Percentiles rank a stretch among this genome's conserved stretches.
phyloP scores from a whole-genome alignment of 1,284 basidiomycete genomes.

The Ganoderma boninense region DNA sequence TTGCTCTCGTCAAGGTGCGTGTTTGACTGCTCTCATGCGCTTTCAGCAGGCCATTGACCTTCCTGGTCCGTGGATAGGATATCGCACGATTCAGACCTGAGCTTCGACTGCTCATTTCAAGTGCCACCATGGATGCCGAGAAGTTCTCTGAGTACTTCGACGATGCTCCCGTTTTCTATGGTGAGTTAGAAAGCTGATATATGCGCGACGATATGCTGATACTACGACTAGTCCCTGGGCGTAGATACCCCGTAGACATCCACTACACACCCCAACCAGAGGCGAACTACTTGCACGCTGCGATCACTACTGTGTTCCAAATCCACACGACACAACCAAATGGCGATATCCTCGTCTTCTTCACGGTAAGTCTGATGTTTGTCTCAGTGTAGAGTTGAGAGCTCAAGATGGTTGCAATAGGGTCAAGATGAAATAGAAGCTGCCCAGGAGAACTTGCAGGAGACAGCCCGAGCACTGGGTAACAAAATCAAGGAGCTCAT shows the following conservation, averaged over 20 bases:
- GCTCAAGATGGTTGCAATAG: slow-evolving; percentile 45
- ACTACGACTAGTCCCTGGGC: slow-evolving; percentile 83
- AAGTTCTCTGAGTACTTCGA: slow-evolving; percentile 98
- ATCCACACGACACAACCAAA: slow-evolving; percentile 98
- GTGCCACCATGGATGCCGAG: slow-evolving; percentile 96
- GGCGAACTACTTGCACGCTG: slow-evolving; percentile 98
- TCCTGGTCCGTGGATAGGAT: slow-evolving; percentile 63
- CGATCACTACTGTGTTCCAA: slow-evolving; percentile 98
- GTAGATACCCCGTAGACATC: slow-evolving; percentile 97
- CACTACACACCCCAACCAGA: slow-evolving; percentile 98
- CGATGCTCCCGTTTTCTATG: slow-evolving; percentile 91
- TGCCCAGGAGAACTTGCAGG: slow-evolving; percentile 94
- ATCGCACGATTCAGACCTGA: slow-evolving; percentile 97
- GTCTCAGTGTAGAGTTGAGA: not conserved
- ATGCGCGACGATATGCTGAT: slow-evolving; percentile 7
- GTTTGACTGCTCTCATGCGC: slow-evolving; percentile 29
- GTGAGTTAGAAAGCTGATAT: slow-evolving; percentile 50
- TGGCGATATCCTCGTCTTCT: slow-evolving; percentile 98
- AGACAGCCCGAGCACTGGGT: slow-evolving; percentile 93
- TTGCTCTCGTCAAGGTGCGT: slow-evolving; percentile 95
- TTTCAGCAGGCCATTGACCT: slow-evolving; percentile 34
- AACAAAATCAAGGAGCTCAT: slow-evolving; percentile 97
- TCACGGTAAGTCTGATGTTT: slow-evolving; percentile 71
- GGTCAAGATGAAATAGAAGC: slow-evolving; percentile 99
- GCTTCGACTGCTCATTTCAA: slow-evolving; percentile 90